These are phyloP conservation scores for Eucalyptus dawsonii DNA, from an alignment of 345 rosid species.

Conservation along the genomic window DNA sequence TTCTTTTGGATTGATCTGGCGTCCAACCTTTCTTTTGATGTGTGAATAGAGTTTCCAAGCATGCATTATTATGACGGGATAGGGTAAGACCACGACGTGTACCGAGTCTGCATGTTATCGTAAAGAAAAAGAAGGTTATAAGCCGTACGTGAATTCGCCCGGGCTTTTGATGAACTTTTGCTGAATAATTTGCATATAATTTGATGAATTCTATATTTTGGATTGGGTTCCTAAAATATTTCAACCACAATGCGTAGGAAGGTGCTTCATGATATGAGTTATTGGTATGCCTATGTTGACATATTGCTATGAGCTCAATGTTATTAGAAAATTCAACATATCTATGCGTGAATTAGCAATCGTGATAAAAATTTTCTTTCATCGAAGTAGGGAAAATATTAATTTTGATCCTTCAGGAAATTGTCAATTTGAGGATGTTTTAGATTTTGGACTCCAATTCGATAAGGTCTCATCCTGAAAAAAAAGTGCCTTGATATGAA, in stretches of 20 bases:
- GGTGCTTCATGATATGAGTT: neutral
- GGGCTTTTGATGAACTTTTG: neutral
- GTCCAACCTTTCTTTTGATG: too few relatives aligned
- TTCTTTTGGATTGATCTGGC: neutral
- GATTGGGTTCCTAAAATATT: neutral
- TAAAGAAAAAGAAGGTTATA: slow-evolving; percentile 43
- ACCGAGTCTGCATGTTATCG: slow-evolving; percentile 74
- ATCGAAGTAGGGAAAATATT: neutral
- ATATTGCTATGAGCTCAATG: neutral
- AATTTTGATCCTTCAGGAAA: neutral
- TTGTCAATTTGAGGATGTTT: neutral
- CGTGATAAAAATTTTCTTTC: neutral
- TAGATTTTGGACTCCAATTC: neutral
- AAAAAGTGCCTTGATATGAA: neutral
- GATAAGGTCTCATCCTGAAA: neutral
- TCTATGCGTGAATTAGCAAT: neutral
- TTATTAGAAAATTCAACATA: neutral
- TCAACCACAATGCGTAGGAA: neutral
- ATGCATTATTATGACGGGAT: slow-evolving; percentile 16
- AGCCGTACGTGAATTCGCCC: neutral
- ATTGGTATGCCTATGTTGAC: neutral
- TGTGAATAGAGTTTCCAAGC: neutral
- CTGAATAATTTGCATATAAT: neutral
- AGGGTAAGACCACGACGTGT: slow-evolving; percentile 80
- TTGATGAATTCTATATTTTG: neutral